phyloP scores from a whole-genome alignment of 306 rosid genomes.

The Lupinus albus region DNA sequence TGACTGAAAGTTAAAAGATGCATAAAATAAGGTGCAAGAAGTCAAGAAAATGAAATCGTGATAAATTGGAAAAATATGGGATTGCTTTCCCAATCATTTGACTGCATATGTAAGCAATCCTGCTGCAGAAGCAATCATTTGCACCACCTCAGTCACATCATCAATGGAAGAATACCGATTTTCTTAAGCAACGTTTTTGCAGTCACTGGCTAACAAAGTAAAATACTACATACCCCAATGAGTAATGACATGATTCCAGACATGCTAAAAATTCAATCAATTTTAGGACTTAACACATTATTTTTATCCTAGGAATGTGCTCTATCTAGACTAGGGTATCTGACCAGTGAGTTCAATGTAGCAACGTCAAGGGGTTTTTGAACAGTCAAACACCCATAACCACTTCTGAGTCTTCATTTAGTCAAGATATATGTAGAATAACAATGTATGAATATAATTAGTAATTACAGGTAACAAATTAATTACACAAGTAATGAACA shows the following conservation, averaged over 20 bases:
- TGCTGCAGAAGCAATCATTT: too few relatives aligned
- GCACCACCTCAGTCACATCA: too few relatives aligned
- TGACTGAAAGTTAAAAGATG: neutral
- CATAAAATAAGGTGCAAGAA: slow-evolving; percentile 11
- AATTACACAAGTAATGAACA: slow-evolving; percentile 8
- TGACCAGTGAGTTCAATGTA: neutral
- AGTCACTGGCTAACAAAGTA: slow-evolving; percentile 5
- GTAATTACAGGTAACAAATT: neutral
- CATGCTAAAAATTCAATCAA: slow-evolving; percentile 16
- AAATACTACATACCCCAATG: neutral
- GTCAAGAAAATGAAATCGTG: slow-evolving; percentile 17
- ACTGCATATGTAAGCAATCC: too few relatives aligned
- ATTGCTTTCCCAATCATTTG: neutral
- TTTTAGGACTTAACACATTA: slow-evolving; percentile 12
- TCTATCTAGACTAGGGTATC: slow-evolving; percentile 5
- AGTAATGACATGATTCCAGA: slow-evolving; percentile 9
- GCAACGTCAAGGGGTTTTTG: slow-evolving; percentile 17
- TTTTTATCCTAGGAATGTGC: neutral
- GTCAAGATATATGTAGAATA: neutral
- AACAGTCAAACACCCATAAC: slow-evolving; percentile 24
- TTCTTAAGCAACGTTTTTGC: slow-evolving; percentile 24
- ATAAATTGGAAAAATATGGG: slow-evolving; percentile 13
- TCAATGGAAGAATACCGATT: neutral
- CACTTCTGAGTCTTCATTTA: slow-evolving; percentile 8
- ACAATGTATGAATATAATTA: slow-evolving; percentile 1